Evolutionary conservation across 495 filamentous ascomycete genomes (phyloP), one percentile per base, ranked within the genome.

Genomic region (Aspergillus taichungensis): DNA sequence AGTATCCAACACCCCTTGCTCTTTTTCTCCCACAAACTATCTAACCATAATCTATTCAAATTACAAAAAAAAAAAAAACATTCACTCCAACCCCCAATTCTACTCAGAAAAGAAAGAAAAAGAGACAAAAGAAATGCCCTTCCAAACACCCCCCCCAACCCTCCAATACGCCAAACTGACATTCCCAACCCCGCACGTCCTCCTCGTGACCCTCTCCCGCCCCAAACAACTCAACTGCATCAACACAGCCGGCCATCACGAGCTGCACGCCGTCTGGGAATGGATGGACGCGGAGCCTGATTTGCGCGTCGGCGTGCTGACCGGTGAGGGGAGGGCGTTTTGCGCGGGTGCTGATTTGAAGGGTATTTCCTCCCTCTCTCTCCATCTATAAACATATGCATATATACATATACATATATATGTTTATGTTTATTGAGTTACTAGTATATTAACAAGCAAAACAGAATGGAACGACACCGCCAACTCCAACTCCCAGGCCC

Each of bases 341-440:
- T 81, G 75, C 50, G 78, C 78, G 0, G 78, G 78, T 1, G 75
- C 76, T 4, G 78, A 81, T 60, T 46, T 81, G 32, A 78, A 76
- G 53, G 74, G 71, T 71, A 42, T 8, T 36, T 30, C 0, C 18
- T 2, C 18, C 18, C 4, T 24, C 18, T 24, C 4, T 24, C 18
- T 24, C n/a, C n/a, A n/a, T n/a, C n/a, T n/a, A n/a, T n/a, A n/a
- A n/a, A n/a, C n/a, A n/a, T n/a, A 37, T 43, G 35, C 40, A 13
- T 34, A 30, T 30, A 30, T 40, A 41, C 27, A 4, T 31, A 40
- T 11, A 9, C 27, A 24, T 39, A 32, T 39, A 12, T 11, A 30
- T 18, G 6, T 13, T 24, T 13, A 37, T 34, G 7, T 36, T 40
- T 9, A 2, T 30, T 37, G 13, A 18, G 10, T 13, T 31, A 18